A percentile compares a stretch with the other conserved stretches of the same genome.
Evolutionary conservation across 164 flowering plant species (phyloP).

Genomic region (Liquidambar formosana): DNA sequence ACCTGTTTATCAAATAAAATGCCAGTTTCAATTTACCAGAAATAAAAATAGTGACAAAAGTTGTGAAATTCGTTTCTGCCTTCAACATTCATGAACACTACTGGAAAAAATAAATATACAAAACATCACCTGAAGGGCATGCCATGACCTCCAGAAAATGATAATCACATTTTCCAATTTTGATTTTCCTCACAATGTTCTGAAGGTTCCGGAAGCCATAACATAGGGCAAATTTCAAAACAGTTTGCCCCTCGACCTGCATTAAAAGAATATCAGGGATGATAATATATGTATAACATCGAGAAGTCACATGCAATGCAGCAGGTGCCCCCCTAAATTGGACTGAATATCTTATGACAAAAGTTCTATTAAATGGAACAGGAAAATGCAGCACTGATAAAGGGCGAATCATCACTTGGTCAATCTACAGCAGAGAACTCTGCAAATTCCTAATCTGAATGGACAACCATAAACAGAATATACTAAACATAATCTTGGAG

Average conservation of each 20-base stretch:
- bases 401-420: background rate
- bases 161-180: conserved; percentile 82
- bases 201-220: conserved; percentile 96
- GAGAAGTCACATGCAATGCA: background rate
- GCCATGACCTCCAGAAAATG: conserved; percentile 97
- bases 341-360: background rate
- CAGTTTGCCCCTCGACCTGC: conserved; percentile 76
- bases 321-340: background rate
- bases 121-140: conserved; percentile 85
- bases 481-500: no score
- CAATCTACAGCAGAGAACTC: background rate
- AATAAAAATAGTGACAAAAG: no score
- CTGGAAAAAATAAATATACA: background rate
- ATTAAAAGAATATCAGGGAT: conserved; percentile 8
- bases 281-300: background rate
- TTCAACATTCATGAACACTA: background rate
- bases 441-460: background rate
- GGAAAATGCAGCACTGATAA: background rate
- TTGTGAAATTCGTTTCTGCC: no score
- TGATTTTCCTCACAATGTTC: conserved; percentile 78
- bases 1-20: conserved; percentile 41
- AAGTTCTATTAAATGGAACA: background rate
- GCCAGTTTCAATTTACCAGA: background rate
- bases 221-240: conserved; percentile 90
- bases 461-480: background rate